Conservation (phyloP, 1,284 basidiomycete species). For the Ceratobasidium sp. region DNA sequence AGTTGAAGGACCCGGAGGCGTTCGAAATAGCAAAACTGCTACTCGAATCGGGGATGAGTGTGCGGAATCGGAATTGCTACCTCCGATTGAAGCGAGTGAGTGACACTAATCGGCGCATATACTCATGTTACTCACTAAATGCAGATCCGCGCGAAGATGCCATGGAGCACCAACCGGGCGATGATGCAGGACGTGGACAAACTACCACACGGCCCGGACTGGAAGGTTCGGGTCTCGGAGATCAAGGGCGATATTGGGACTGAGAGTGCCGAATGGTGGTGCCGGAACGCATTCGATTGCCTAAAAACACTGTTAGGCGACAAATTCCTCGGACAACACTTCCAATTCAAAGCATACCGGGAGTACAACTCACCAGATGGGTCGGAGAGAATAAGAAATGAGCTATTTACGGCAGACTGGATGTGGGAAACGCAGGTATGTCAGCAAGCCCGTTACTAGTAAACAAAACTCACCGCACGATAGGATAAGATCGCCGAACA, state of each 20-base stretch:
- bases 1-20: neutral
- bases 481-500: constrained; percentile 1
- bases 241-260: constrained; percentile 46
- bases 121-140: neutral
- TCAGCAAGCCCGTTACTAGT: neutral
- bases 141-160: neutral
- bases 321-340: constrained; percentile 36
- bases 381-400: constrained; percentile 12
- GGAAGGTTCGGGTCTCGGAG: constrained; percentile 29
- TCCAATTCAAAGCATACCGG: neutral
- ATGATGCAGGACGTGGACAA: constrained; percentile 29
- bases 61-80: neutral
- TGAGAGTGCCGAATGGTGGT: constrained; percentile 56
- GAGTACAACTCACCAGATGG: neutral
- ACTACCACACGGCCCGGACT: constrained; percentile 8
- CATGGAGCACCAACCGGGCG: constrained; percentile 4
- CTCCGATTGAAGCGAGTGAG: constrained; percentile 6
- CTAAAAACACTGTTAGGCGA: constrained; percentile 54
- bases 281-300: constrained; percentile 54
- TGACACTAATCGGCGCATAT: neutral
- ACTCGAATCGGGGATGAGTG: constrained; percentile 7
- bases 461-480: neutral
- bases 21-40: constrained; percentile 19
- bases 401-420: constrained; percentile 34
- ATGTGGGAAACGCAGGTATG: constrained; percentile 46